phyloP scores from a whole-genome alignment of 352 stramenopile species.

The Phytopythium delawarense region DNA sequence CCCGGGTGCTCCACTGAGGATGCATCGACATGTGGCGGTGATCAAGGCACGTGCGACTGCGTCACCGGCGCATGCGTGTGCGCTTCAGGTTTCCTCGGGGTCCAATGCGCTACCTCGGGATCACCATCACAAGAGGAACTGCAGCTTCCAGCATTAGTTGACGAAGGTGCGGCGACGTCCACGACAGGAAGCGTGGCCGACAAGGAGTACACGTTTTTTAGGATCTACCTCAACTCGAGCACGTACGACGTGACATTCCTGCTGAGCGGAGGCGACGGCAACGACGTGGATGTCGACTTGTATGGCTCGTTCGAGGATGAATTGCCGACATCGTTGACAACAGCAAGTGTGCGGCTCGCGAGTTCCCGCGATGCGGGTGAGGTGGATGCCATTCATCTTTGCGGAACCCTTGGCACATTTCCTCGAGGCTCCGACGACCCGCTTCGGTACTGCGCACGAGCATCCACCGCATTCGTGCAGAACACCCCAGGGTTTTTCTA shows the following conservation, averaged over 20 bases:
- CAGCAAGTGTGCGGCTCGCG: conserved; percentile 39
- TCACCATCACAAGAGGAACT: conserved; percentile 27
- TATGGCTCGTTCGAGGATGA: conserved; percentile 70
- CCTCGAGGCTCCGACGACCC: conserved; percentile 53
- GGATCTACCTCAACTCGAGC: conserved; percentile 50
- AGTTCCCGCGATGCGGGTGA: conserved; percentile 40
- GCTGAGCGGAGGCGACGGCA: conserved; percentile 10
- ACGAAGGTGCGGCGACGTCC: conserved; percentile 9
- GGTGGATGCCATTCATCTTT: conserved; percentile 62
- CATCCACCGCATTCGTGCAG: conserved; percentile 47
- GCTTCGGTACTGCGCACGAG: conserved; percentile 45
- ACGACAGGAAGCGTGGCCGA: conserved; percentile 14
- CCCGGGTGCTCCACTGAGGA: conserved; percentile 40
- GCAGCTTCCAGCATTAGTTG: background rate
- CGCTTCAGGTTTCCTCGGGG: conserved; percentile 32
- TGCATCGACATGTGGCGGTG: conserved; percentile 22
- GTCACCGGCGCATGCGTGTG: conserved; percentile 59
- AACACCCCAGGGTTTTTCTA: conserved; percentile 65
- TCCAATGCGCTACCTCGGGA: conserved; percentile 20
- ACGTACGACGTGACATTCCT: conserved; percentile 71
- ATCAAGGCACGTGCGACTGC: conserved; percentile 53
- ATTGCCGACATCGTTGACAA: conserved; percentile 46
- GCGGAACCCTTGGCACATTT: conserved; percentile 58
- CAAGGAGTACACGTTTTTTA: conserved; percentile 76
- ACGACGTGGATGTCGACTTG: conserved; percentile 46